Evolutionary conservation across 306 rosid species (phyloP), one percentile per base, ranked within the genome.

Genomic region (Trifolium pratense): DNA sequence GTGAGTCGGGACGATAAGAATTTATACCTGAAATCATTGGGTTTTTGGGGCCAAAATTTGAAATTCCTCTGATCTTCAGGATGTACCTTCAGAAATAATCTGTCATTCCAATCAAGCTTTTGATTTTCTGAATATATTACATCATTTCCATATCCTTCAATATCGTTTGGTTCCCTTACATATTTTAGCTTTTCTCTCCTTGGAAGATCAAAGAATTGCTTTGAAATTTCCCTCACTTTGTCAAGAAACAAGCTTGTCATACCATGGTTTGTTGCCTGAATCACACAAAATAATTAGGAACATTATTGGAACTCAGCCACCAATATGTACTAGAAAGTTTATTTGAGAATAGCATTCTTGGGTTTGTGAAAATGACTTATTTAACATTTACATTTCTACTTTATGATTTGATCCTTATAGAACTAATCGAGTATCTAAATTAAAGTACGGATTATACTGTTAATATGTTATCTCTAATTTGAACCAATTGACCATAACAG

Each of bases 31-130:
- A 86, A 80, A 62, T 73, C 76, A 65, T 63, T 16, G 14, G 96
- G 96, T 13, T 40, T 76, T 74, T 81, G 39, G 0, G 96, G 96
- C 96, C 96, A 90, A 69, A 70, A 15, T 61, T 82, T 53, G 70
- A 81, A 82, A 32, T 74, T 84, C 45, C 91, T 86, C 20, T 80
- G 73, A 65, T 84, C 82, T 73, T 85, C 63, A 34, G 97, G 97
- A 13, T 72, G 64, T 6, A 90, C 84, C 1, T 18, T 34, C 7
- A 89, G 80, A 77, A 78, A 86, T 46, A 92, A 13, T 42, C 93
- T 82, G 52, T 88, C 92, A n/a, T 69, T 82, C 93, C 97, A 92
- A 21, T 92, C 96, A 40, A 92, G 89, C 32, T 56, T 85, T 81
- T 89, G 91, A 1, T 83, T 39, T 23, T 81, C 61, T 11, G 84